A percentile compares a stretch with the other conserved stretches of the same genome.
phyloP scores from a whole-genome alignment of 192 early-diverging fungal genomes.

The Linnemannia exigua region DNA sequence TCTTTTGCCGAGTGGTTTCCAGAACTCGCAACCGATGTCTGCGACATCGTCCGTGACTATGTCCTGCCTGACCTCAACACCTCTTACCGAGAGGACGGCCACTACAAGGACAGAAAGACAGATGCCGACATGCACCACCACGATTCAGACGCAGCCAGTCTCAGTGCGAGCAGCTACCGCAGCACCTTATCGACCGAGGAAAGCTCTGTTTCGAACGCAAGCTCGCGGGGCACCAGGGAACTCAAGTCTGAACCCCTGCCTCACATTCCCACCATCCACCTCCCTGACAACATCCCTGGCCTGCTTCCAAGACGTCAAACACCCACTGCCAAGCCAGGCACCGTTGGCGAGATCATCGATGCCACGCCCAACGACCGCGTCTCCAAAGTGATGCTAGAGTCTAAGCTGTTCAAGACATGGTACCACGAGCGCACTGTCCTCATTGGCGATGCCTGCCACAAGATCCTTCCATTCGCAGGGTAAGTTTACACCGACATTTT shows the following conservation, averaged over 20 bases:
- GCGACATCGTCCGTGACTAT: conserved; percentile 48
- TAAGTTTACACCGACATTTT: conserved; percentile 4
- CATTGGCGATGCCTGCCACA: conserved; percentile 55
- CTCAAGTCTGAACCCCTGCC: not conserved
- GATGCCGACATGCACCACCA: not conserved
- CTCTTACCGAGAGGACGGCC: not conserved
- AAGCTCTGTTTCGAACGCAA: conserved; percentile 11
- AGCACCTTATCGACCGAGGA: conserved; percentile 1
- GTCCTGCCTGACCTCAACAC: conserved; percentile 24
- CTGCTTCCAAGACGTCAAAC: conserved; percentile 5
- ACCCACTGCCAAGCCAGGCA: conserved; percentile 33
- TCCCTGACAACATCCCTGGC: conserved; percentile 2
- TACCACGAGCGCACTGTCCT: conserved; percentile 51
- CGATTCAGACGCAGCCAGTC: not conserved
- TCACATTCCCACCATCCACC: not conserved
- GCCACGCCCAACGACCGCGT: conserved; percentile 35
- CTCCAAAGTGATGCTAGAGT: conserved; percentile 57
- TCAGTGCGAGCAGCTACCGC: conserved; percentile 10
- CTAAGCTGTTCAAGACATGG: conserved; percentile 54
- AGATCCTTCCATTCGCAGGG: conserved; percentile 51
- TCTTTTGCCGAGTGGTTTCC: conserved; percentile 55
- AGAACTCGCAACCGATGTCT: conserved; percentile 38
- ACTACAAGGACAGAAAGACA: conserved; percentile 10
- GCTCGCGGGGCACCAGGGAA: not conserved
- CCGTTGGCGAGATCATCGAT: conserved; percentile 47